A percentile compares a stretch with the other conserved stretches of the same genome.
Conservation (phyloP, 345 rosid genomes). For the Trapa incisa region DNA sequence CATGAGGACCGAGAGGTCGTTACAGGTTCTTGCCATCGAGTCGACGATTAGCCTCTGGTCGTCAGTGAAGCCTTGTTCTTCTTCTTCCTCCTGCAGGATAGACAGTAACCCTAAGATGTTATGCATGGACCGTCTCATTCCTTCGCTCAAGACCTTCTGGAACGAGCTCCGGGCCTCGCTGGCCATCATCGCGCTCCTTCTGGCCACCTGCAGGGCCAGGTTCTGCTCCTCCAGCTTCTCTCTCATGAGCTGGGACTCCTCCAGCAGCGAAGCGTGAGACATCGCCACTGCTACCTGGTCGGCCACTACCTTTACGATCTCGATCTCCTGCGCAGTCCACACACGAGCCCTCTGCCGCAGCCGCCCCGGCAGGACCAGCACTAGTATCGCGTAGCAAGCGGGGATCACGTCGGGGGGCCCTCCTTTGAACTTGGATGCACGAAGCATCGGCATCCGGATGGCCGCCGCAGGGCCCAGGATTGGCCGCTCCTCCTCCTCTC, state of each 20-base stretch:
- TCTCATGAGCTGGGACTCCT: constrained; percentile 85
- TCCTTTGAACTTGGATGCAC: constrained; percentile 58
- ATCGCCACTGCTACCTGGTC: constrained; percentile 94
- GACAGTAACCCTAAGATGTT: constrained; percentile 65
- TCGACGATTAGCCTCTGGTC: constrained; percentile 58
- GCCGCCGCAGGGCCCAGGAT: constrained; percentile 59
- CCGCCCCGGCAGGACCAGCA: constrained; percentile 53
- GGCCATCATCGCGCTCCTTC: constrained; percentile 63
- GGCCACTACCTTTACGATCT: constrained; percentile 82
- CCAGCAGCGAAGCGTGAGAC: constrained; percentile 85
- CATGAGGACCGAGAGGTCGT: constrained; percentile 43
- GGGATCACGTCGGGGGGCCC: constrained; percentile 65
- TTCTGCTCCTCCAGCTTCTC: constrained; percentile 78
- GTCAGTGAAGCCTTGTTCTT: constrained; percentile 29
- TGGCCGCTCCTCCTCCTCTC: constrained; percentile 16
- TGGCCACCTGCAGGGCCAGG: constrained; percentile 57
- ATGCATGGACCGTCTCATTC: constrained; percentile 89
- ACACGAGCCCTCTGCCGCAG: constrained; percentile 29
- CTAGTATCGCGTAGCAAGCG: constrained; percentile 68
- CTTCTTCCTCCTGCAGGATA: constrained; percentile 53
- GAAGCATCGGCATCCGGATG: constrained; percentile 91
- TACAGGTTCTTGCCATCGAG: constrained; percentile 65
- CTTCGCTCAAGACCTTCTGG: constrained; percentile 80
- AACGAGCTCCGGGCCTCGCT: constrained; percentile 63
- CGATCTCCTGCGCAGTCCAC: constrained; percentile 68